Conservation (phyloP, 1,284 basidiomycete genomes). For the Cryptococcus maquisensis region DNA sequence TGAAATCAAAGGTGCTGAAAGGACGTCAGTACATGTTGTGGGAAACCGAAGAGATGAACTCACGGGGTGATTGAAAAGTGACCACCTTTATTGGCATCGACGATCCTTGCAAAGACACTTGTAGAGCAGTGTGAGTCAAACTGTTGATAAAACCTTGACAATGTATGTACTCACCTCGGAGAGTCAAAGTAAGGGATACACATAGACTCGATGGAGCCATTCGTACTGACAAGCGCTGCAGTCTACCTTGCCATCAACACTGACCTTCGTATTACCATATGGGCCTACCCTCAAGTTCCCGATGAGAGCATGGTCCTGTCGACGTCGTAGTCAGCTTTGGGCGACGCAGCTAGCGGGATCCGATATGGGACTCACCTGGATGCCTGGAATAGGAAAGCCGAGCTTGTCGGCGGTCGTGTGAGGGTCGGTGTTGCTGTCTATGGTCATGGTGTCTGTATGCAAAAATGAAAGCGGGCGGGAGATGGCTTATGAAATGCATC, state of each 20-base stretch:
- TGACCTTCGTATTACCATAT: neutral
- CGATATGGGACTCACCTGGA: conserved; percentile 20
- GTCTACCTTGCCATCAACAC: conserved; percentile 23
- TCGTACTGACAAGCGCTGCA: conserved; percentile 49
- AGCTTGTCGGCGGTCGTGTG: conserved; percentile 14
- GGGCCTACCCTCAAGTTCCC: conserved; percentile 44
- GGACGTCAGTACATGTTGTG: neutral
- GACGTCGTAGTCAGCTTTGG: conserved; percentile 9
- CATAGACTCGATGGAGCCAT: conserved; percentile 62
- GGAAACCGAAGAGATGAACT: neutral
- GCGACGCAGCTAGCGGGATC: conserved; percentile 8
- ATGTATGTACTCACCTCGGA: conserved; percentile 50
- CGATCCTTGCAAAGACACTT: conserved; percentile 67
- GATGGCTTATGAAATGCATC: too few relatives aligned
- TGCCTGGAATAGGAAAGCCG: conserved; percentile 28
- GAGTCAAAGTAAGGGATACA: conserved; percentile 91
- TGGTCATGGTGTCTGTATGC: neutral
- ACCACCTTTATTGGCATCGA: conserved; percentile 64
- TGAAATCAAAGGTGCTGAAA: conserved; percentile 30
- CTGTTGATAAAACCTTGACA: neutral
- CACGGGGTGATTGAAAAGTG: conserved; percentile 81
- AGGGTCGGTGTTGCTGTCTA: too few relatives aligned
- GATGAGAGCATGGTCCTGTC: conserved; percentile 50
- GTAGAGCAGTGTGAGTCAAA: neutral
- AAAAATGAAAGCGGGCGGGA: too few relatives aligned